Evolutionary conservation across 192 early-diverging fungal genomes (phyloP).

Genomic region (Gaertneriomyces semiglobifer): DNA sequence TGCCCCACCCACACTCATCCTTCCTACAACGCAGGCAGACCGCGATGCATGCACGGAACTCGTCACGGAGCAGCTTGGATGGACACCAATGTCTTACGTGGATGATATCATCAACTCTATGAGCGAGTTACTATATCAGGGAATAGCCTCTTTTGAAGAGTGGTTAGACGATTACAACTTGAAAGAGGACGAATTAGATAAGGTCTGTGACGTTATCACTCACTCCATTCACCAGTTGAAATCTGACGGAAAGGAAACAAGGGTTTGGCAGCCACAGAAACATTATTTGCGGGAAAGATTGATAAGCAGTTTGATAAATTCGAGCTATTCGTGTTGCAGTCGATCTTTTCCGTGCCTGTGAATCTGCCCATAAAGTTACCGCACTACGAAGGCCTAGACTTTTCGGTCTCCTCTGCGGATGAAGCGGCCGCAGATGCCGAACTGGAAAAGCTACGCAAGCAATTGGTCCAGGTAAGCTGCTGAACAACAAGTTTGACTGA

Average conservation of each 20-base stretch:
- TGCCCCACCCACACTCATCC: conserved; percentile 11
- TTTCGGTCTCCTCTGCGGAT: conserved; percentile 15
- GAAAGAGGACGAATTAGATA: conserved; percentile 30
- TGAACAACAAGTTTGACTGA: neutral
- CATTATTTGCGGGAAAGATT: conserved; percentile 71
- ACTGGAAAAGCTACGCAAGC: conserved; percentile 24
- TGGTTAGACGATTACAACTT: conserved; percentile 62
- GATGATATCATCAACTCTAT: conserved; percentile 78
- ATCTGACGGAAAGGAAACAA: conserved; percentile 14
- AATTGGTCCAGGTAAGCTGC: neutral
- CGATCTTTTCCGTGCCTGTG: conserved; percentile 67
- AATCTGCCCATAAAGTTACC: conserved; percentile 51
- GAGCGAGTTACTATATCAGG: conserved; percentile 70
- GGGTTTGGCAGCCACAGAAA: conserved; percentile 73
- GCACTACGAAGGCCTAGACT: conserved; percentile 47
- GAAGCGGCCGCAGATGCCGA: conserved; percentile 26
- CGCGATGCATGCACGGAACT: conserved; percentile 37
- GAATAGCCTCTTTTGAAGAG: conserved; percentile 63
- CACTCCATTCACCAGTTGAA: neutral
- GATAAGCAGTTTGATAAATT: conserved; percentile 82
- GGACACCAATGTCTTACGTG: conserved; percentile 72
- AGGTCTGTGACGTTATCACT: conserved; percentile 21
- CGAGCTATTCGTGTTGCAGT: conserved; percentile 71
- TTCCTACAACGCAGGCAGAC: conserved; percentile 10
- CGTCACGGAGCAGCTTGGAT: conserved; percentile 77